Conservation (phyloP, 78 protist genomes). For the Dictyostelium intermedium region DNA sequence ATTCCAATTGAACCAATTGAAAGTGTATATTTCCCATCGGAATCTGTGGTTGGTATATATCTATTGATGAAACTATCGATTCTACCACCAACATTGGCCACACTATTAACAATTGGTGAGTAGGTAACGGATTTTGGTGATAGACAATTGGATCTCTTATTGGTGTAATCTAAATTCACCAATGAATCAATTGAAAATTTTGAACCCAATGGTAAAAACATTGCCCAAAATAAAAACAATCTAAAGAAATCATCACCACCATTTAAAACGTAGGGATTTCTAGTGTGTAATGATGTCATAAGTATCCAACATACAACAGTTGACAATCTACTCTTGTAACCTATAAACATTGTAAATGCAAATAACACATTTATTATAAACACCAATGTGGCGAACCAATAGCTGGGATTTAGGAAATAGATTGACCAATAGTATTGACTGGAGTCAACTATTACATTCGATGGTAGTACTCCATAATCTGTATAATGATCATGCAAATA, state of each 20-base stretch:
- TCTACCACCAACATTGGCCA: background rate
- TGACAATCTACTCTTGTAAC: background rate
- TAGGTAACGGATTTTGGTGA: background rate
- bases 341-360: background rate
- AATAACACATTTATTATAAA: background rate
- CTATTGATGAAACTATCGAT: background rate
- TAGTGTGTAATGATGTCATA: conserved; percentile 21
- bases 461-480: conserved; percentile 31
- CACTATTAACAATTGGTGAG: background rate
- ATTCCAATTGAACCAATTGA: conserved; percentile 21
- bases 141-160: conserved; percentile 7
- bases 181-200: conserved; percentile 27
- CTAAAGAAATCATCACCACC: conserved; percentile 75
- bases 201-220: conserved; percentile 48
- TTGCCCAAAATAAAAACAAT: conserved; percentile 41
- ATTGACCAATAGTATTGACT: conserved; percentile 46
- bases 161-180: conserved; percentile 14
- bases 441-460: background rate
- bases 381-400: background rate
- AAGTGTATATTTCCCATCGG: conserved; percentile 8
- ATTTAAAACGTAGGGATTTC: conserved; percentile 60
- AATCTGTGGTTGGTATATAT: conserved; percentile 32
- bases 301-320: background rate
- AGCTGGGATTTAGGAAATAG: background rate
- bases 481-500: conserved; percentile 55